Conservation (phyloP, 805 yeast species). For the Saturnispora galanensis region DNA sequence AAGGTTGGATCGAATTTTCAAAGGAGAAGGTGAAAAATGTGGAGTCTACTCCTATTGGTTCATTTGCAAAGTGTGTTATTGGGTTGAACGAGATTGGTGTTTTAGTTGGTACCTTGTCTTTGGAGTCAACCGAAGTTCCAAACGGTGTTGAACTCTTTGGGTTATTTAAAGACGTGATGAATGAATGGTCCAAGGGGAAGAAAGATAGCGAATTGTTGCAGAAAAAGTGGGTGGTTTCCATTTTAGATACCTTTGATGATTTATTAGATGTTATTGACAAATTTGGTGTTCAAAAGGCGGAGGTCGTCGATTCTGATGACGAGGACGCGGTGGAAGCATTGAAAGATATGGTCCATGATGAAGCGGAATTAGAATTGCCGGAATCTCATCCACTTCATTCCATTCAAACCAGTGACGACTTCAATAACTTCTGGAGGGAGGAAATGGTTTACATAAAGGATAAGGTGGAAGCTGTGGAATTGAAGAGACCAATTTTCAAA, state of each 20-base stretch:
- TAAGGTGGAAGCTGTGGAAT: constrained; percentile 7
- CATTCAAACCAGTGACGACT: constrained; percentile 29
- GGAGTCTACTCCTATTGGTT: constrained; percentile 33
- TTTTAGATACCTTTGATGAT: constrained; percentile 54
- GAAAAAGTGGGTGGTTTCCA: constrained; percentile 33
- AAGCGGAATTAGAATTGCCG: constrained; percentile 30
- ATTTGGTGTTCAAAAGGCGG: constrained; percentile 51
- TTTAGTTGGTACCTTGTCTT: constrained; percentile 30
- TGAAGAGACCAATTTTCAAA: constrained; percentile 28
- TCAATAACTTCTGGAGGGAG: constrained; percentile 49
- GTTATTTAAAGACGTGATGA: constrained; percentile 37
- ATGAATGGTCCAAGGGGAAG: constrained; percentile 31
- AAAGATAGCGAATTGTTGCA: constrained; percentile 15
- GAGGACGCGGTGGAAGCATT: constrained; percentile 31
- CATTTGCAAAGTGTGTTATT: constrained; percentile 49
- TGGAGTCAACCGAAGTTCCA: constrained; percentile 2
- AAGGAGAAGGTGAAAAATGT: constrained; percentile 61
- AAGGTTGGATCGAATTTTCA: constrained; percentile 53
- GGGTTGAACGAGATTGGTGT: constrained; percentile 50
- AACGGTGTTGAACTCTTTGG: constrained; percentile 32
- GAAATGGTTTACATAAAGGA: constrained; percentile 24
- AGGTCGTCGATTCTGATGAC: constrained; percentile 50
- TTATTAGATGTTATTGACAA: constrained; percentile 56
- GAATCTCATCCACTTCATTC: constrained; percentile 48
- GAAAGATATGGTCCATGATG: constrained; percentile 7